A percentile compares a stretch with the other conserved stretches of the same genome.
Evolutionary conservation across 2,329 filamentous ascomycete species (phyloP).

Genomic region (Whalleya microplaca): DNA sequence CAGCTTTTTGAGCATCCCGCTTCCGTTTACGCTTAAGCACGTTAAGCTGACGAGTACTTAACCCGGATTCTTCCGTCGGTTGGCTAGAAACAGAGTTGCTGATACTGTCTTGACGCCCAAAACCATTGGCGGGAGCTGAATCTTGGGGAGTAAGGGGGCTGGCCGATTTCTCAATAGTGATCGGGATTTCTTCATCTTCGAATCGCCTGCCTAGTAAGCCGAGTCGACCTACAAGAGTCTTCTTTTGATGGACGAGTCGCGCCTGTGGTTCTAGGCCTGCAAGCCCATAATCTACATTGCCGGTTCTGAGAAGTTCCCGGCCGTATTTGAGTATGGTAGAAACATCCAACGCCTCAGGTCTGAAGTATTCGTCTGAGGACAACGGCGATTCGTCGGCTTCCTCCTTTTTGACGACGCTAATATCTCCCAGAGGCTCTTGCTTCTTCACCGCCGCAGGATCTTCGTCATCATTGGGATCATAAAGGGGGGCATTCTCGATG

Average conservation of each 20-base stretch:
- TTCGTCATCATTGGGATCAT: constrained; percentile 85
- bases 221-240: constrained; percentile 78
- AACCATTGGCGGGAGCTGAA: constrained; percentile 36
- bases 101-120: constrained; percentile 43
- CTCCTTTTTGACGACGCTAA: constrained; percentile 61
- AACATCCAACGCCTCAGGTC: constrained; percentile 76
- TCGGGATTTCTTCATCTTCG: constrained; percentile 77
- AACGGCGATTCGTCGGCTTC: constrained; percentile 55
- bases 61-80: constrained; percentile 64
- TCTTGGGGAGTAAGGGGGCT: constrained; percentile 53
- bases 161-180: constrained; percentile 61
- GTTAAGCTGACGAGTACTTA: constrained; percentile 94
- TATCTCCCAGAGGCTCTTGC: constrained; percentile 45
- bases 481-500: constrained; percentile 81
- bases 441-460: constrained; percentile 49
- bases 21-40: constrained; percentile 94
- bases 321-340: constrained; percentile 80
- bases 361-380: constrained; percentile 66
- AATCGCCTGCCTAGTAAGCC: constrained; percentile 84
- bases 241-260: constrained; percentile 85
- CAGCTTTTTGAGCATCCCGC: constrained; percentile 83
- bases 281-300: constrained; percentile 83
- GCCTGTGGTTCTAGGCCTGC: constrained; percentile 80
- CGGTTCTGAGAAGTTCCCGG: constrained; percentile 81
- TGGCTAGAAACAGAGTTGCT: constrained; percentile 41